Percentiles rank a stretch among this genome's conserved stretches.
Evolutionary conservation across 1,284 basidiomycete genomes (phyloP).

Genomic region (Spongiforma sp.): DNA sequence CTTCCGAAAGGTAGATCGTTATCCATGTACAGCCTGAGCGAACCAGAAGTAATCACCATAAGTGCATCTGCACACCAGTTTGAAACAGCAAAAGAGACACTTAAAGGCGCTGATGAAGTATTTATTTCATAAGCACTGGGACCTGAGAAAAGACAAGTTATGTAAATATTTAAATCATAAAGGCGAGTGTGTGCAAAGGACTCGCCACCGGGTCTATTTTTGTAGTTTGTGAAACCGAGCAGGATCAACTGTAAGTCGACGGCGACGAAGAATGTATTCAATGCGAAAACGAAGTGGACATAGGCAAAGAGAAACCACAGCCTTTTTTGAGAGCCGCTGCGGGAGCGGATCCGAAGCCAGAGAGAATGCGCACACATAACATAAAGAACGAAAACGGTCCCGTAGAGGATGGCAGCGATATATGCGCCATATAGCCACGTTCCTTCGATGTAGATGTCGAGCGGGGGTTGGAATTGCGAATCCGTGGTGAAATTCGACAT

Average conservation of each 20-base stretch:
- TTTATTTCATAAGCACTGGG: slow-evolving; percentile 29
- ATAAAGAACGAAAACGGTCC: slow-evolving; percentile 33
- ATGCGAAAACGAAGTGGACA: slow-evolving; percentile 36
- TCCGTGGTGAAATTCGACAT: slow-evolving; percentile 20
- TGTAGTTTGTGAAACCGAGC: slow-evolving; percentile 40
- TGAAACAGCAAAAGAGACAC: slow-evolving; percentile 33
- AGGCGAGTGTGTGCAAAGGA: not conserved
- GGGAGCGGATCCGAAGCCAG: slow-evolving; percentile 28
- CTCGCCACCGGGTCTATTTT: slow-evolving; percentile 42
- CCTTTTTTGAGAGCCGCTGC: slow-evolving; percentile 14
- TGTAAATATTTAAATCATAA: not conserved
- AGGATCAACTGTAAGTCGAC: slow-evolving; percentile 34
- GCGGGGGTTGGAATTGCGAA: slow-evolving; percentile 20
- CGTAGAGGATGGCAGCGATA: slow-evolving; percentile 34
- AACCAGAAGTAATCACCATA: slow-evolving; percentile 30
- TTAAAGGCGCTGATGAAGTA: slow-evolving; percentile 31
- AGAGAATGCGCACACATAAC: slow-evolving; percentile 35
- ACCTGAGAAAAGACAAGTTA: slow-evolving; percentile 16
- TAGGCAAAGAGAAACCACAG: slow-evolving; percentile 35
- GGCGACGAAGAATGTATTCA: slow-evolving; percentile 38
- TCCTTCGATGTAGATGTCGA: slow-evolving; percentile 30
- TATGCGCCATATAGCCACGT: slow-evolving; percentile 40
- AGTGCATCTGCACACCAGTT: slow-evolving; percentile 40
- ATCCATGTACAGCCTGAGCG: not conserved
- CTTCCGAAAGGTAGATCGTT: slow-evolving; percentile 20